These are phyloP conservation scores for Populus simonii DNA, from an alignment of 345 rosid genomes.

Conservation along the genomic window DNA sequence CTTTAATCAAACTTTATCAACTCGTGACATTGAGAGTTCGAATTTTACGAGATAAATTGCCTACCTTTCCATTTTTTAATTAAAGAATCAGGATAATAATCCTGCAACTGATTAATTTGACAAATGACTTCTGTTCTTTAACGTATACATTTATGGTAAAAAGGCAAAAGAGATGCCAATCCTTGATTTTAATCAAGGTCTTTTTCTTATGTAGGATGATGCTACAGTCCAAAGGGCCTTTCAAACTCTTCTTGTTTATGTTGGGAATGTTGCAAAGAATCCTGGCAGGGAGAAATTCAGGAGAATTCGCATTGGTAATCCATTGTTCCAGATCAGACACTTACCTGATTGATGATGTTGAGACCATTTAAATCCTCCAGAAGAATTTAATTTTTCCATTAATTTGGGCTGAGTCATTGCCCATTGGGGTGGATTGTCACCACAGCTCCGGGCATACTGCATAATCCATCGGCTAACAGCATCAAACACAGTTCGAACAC, in stretches of 20 bases:
- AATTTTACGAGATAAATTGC: no score
- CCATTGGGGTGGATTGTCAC: not conserved
- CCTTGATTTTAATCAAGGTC: not conserved
- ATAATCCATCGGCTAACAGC: not conserved
- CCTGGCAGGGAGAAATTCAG: conserved; percentile 65
- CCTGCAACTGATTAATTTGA: conserved; percentile 13
- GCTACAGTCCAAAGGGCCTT: conserved; percentile 53
- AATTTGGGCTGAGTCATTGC: not conserved
- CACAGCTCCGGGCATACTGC: not conserved
- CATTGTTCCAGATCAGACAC: conserved; percentile 47
- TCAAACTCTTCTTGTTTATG: conserved; percentile 60
- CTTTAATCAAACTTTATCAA: not conserved
- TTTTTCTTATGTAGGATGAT: conserved; percentile 39
- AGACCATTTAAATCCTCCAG: not conserved
- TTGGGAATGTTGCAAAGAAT: conserved; percentile 55
- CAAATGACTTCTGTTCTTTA: conserved; percentile 8
- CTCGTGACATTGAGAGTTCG: no score
- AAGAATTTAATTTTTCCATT: not conserved
- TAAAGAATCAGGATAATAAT: no score
- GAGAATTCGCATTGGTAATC: conserved; percentile 63
- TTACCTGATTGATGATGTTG: not conserved
- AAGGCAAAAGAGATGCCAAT: not conserved
- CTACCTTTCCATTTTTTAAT: no score
- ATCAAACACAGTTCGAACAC: not conserved
- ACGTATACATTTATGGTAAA: no score